Conservation (phyloP, 345 rosid species). For the Syzygium jambos region DNA sequence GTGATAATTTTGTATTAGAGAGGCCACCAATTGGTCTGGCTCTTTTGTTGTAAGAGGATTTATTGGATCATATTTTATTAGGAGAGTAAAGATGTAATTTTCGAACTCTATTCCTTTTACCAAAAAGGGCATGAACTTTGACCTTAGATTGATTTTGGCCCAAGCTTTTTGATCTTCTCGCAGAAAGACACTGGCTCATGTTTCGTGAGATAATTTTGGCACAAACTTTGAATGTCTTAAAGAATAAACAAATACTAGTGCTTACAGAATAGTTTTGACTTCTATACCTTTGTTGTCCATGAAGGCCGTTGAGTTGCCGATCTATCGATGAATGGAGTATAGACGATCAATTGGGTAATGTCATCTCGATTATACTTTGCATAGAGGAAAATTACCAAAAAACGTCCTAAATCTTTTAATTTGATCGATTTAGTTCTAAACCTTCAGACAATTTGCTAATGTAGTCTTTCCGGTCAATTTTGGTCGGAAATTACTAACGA, state of each 20-base stretch:
- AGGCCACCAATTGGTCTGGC: neutral
- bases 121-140: neutral
- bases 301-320: neutral
- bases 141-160: neutral
- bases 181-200: neutral
- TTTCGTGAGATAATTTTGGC: neutral
- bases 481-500: too few species aligned
- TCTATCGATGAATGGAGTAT: neutral
- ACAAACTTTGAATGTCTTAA: neutral
- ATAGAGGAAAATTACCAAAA: too few species aligned
- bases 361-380: too few species aligned
- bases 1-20: neutral
- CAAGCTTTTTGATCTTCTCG: neutral
- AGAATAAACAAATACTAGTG: neutral
- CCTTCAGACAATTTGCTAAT: too few species aligned
- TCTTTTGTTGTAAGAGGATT: neutral
- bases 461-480: too few species aligned
- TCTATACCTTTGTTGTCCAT: neutral
- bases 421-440: too few species aligned
- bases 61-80: too few species aligned
- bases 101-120: neutral
- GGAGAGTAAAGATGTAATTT: neutral
- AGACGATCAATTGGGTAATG: neutral
- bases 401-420: too few species aligned
- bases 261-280: neutral